A percentile compares a stretch with the other conserved stretches of the same genome.
Evolutionary conservation across 257 asterid species (phyloP).

Genomic region (Cynanchum wilfordii): DNA sequence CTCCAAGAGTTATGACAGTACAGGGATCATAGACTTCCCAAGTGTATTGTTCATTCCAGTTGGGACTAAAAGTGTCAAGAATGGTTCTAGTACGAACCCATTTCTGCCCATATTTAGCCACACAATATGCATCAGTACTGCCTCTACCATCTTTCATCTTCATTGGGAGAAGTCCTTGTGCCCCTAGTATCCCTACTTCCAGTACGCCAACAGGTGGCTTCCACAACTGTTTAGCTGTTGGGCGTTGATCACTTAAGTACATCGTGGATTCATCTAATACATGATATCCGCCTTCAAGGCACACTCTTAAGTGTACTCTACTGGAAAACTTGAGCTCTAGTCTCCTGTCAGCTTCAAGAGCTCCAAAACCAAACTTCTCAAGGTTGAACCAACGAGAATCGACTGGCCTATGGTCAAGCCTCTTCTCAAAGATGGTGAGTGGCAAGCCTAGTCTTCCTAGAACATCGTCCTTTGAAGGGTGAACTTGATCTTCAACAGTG

Average conservation of each 20-base stretch:
- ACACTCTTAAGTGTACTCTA: slow-evolving; percentile 56
- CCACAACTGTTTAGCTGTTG: slow-evolving; percentile 81
- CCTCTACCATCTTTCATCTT: slow-evolving; percentile 66
- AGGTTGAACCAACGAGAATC: slow-evolving; percentile 73
- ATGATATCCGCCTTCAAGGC: slow-evolving; percentile 87
- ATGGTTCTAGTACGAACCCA: slow-evolving; percentile 74
- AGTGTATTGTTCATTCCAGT: slow-evolving; percentile 74
- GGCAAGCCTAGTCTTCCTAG: slow-evolving; percentile 53
- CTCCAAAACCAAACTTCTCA: slow-evolving; percentile 44
- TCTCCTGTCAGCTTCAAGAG: slow-evolving; percentile 43
- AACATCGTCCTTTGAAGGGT: slow-evolving; percentile 51
- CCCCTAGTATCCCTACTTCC: slow-evolving; percentile 66
- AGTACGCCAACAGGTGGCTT: slow-evolving; percentile 63
- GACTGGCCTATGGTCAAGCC: slow-evolving; percentile 71
- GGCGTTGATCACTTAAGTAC: slow-evolving; percentile 68
- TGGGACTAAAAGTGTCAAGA: slow-evolving; percentile 52
- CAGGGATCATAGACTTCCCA: slow-evolving; percentile 87
- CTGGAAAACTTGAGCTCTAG: slow-evolving; percentile 54
- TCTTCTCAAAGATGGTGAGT: slow-evolving; percentile 44
- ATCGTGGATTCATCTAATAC: slow-evolving; percentile 65
- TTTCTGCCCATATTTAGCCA: slow-evolving; percentile 73
- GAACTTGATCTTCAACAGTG: slow-evolving; percentile 57
- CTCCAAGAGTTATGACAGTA: slow-evolving; percentile 68
- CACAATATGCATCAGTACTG: slow-evolving; percentile 70
- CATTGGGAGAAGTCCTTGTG: slow-evolving; percentile 72